Conservation (phyloP, 148 eudicot species). For the Heliamphora exappendiculata region DNA sequence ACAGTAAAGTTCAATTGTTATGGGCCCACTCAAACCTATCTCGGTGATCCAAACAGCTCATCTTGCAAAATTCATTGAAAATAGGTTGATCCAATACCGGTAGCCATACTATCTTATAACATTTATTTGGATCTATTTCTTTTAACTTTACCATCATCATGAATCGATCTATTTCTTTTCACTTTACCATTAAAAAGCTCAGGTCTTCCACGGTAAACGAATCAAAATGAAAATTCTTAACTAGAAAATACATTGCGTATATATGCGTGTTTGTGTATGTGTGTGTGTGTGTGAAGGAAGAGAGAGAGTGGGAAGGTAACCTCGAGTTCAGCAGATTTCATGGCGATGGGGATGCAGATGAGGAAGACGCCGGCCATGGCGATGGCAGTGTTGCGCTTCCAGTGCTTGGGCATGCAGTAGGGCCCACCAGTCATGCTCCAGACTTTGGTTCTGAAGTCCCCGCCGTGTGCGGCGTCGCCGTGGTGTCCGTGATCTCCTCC, state of each 20-base stretch:
- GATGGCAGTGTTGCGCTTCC: constrained; percentile 92
- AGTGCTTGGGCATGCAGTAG: constrained; percentile 71
- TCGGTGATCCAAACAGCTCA: too few species aligned
- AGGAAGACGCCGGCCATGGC: constrained; percentile 75
- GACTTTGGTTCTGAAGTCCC: constrained; percentile 75
- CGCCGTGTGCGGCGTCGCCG: constrained; percentile 37
- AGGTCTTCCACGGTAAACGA: background rate
- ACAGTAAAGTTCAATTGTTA: too few species aligned
- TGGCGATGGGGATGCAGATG: constrained; percentile 79
- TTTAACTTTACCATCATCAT: too few species aligned
- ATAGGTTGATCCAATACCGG: too few species aligned
- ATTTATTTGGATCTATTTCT: too few species aligned
- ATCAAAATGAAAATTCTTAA: background rate
- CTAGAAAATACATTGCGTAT: too few species aligned
- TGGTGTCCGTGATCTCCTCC: constrained; percentile 54
- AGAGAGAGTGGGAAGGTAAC: constrained; percentile 17
- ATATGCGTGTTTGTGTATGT: background rate
- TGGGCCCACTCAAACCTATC: too few species aligned
- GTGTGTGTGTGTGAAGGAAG: too few species aligned
- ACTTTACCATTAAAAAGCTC: too few species aligned
- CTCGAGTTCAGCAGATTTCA: constrained; percentile 89
- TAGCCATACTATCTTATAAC: too few species aligned
- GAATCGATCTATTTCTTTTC: too few species aligned
- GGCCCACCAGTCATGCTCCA: constrained; percentile 96
- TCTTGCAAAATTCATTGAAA: too few species aligned